These are phyloP conservation scores for Phialophora verrucosa DNA, from an alignment of 2,329 filamentous ascomycete genomes.

Conservation along the genomic window DNA sequence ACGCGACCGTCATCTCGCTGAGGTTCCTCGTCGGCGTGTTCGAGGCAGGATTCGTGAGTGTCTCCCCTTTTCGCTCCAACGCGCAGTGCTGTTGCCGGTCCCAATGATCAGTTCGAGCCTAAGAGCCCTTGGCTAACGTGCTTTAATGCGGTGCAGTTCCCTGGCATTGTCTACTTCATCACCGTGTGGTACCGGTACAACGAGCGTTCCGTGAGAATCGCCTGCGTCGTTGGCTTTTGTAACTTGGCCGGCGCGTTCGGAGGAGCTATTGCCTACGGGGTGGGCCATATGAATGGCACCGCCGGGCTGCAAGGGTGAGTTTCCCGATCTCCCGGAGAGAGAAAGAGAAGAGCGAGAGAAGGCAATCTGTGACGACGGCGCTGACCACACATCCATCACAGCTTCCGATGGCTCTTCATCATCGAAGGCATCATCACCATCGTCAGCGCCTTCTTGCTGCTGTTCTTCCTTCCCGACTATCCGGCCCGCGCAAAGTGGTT, in stretches of 20 bases:
- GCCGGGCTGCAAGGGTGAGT: conserved; percentile 43
- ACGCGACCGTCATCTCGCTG: conserved; percentile 52
- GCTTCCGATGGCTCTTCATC: conserved; percentile 50
- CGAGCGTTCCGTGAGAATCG: conserved; percentile 65
- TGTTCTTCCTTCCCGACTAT: conserved; percentile 53
- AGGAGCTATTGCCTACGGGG: conserved; percentile 48
- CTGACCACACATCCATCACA: neutral
- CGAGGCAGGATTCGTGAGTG: conserved; percentile 50
- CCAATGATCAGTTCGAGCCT: too few relatives aligned
- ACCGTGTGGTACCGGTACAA: conserved; percentile 63
- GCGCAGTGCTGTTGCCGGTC: neutral
- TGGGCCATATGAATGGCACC: conserved; percentile 49
- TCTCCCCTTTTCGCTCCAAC: conserved; percentile 48
- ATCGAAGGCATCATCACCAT: conserved; percentile 45
- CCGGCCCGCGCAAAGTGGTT: conserved; percentile 53
- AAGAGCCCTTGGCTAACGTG: neutral
- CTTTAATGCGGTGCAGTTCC: neutral
- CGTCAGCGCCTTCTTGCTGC: conserved; percentile 46
- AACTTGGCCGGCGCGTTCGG: conserved; percentile 62
- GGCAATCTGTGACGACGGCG: neutral
- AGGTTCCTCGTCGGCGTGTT: conserved; percentile 58
- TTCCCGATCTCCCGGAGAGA: neutral
- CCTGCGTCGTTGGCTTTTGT: conserved; percentile 59
- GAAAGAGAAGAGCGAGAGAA: neutral
- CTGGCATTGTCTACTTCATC: conserved; percentile 54